Conservation (phyloP, 495 filamentous ascomycete species). For the Lasiosphaeria miniovina region DNA sequence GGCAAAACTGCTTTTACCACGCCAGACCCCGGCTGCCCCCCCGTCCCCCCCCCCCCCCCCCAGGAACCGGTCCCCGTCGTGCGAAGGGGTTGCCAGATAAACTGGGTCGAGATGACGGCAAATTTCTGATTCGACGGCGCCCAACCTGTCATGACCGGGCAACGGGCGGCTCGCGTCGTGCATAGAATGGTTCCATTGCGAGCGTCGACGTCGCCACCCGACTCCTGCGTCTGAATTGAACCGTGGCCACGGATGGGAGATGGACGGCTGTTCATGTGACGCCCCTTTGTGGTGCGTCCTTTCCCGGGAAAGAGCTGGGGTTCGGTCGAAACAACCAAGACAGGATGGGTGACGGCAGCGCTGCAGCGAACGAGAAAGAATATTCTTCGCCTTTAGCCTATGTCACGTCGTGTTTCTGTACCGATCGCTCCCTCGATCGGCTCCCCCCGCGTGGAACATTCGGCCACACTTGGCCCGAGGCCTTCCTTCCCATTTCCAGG, state of each 20-base stretch:
- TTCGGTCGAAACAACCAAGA: neutral
- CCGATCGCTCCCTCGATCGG: neutral
- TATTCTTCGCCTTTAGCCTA: constrained; percentile 1
- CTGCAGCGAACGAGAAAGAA: neutral
- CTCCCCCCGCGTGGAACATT: too few relatives aligned
- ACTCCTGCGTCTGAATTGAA: neutral
- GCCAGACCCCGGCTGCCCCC: neutral
- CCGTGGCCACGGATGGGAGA: neutral
- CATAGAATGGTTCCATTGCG: constrained; percentile 1
- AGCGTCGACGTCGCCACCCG: neutral
- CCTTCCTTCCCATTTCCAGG: too few relatives aligned
- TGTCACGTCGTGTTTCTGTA: neutral
- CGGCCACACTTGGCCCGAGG: too few relatives aligned
- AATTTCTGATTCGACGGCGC: neutral
- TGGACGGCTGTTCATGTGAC: neutral
- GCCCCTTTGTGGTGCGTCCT: neutral
- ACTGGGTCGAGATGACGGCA: neutral
- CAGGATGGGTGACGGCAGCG: neutral
- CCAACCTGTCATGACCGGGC: neutral
- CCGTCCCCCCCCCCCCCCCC: neutral
- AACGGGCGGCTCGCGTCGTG: neutral
- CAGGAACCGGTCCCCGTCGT: neutral
- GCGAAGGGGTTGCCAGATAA: neutral
- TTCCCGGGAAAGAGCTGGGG: neutral
- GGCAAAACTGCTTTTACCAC: constrained; percentile 5